Base-by-base conservation (phyloP, 108 stramenopile species). In the Nitzschia inconspicua region DNA sequence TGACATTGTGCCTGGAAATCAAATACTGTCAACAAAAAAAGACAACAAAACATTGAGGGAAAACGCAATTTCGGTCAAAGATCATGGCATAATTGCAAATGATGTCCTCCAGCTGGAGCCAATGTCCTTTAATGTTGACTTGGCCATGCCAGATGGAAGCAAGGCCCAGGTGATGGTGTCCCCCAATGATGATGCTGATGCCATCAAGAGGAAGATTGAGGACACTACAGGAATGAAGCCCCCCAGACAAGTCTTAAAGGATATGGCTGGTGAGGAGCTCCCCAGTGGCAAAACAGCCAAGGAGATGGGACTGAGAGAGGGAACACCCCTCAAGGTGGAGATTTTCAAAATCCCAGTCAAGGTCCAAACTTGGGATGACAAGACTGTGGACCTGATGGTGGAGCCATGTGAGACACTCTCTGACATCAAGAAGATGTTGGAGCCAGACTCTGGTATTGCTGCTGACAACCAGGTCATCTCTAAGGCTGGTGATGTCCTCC, bases 401-500 rank as follows among this genome's bases (percentile, higher is more conserved):
- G 66, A 57, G 23, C 66, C 56, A 11, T 11, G 47, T 24, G 60
- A 47, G 8, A 20, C 14, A 27, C 46, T 61, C 8, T 11, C 16
- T 5, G 28, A 30, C 24, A 22, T 61, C 31, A 61, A 61, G 47
- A 7, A 19, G 11, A 24, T 44, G 43, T 43, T 58, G 1, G 57
- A 58, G 11, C 42, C 57, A 58, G 57, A 67, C n/a, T 46, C 66
- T 30, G 66, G 66, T 13, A 58, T 67, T 39, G 20, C 66, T 23
- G 28, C 47, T 4, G 25, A 48, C 23, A 67, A 67, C 26, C 55
- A 57, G 7, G 13, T 5, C 9, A 34, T 67, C 7, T 25, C 44
- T 8, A 37, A 46, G 30, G 46, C 13, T 1, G 66, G 57, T 10
- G 23, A 49, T n/a, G 46, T 47, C 16, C 29, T 67, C 26, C 27